These are phyloP conservation scores for Harrya chromipes DNA, from an alignment of 768 basidiomycete species.

Conservation along the genomic window DNA sequence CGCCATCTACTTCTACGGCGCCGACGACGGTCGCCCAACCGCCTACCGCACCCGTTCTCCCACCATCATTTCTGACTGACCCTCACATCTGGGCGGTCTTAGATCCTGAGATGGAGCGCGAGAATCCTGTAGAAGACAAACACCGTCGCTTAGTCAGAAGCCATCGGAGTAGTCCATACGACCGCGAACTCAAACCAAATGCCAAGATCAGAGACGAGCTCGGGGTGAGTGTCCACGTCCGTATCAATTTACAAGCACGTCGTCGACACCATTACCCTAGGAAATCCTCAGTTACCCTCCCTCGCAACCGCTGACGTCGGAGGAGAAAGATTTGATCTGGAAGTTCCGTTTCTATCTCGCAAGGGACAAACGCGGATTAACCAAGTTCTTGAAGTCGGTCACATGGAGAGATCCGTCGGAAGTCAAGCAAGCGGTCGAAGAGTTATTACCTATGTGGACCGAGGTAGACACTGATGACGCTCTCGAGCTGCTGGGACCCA, in stretches of 20 bases:
- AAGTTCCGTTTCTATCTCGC: constrained; percentile 98
- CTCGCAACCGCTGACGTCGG: constrained; percentile 77
- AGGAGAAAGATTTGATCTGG: constrained; percentile 97
- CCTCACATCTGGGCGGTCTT: constrained; percentile 80
- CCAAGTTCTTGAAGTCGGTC: constrained; percentile 97
- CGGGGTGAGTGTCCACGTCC: constrained; percentile 50
- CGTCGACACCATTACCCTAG: constrained; percentile 37
- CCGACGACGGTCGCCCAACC: constrained; percentile 42
- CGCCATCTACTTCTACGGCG: constrained; percentile 41
- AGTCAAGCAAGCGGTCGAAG: constrained; percentile 97
- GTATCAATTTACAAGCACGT: neutral
- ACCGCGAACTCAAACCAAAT: constrained; percentile 94
- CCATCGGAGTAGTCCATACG: constrained; percentile 92
- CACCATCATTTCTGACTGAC: constrained; percentile 56
- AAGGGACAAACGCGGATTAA: constrained; percentile 88
- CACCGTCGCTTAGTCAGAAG: constrained; percentile 92
- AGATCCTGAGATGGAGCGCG: constrained; percentile 87
- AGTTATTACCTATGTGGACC: constrained; percentile 92
- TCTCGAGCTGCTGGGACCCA: constrained; percentile 88
- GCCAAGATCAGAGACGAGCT: constrained; percentile 93
- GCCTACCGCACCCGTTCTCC: constrained; percentile 38
- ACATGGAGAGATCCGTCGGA: constrained; percentile 96
- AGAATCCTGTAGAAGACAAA: constrained; percentile 98
- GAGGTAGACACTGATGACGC: constrained; percentile 98
- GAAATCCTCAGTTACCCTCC: constrained; percentile 90